Percentiles rank a stretch among this genome's conserved stretches.
These are phyloP conservation scores for Colletotrichum sp. DNA, from an alignment of 2,329 filamentous ascomycete genomes.

Conservation along the genomic window DNA sequence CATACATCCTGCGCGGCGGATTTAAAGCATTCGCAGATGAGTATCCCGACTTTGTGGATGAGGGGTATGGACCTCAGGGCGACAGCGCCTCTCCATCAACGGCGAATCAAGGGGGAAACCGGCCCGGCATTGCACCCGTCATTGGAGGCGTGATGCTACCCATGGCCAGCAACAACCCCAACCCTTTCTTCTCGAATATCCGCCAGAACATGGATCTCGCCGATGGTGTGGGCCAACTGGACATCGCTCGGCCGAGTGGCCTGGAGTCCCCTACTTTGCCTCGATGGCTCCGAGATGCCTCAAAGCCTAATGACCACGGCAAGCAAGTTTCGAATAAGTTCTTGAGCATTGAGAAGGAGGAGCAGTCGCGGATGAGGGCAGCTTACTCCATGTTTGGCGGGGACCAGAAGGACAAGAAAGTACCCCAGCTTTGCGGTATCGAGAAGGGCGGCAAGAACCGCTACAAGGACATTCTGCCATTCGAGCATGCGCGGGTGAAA, in stretches of 20 bases:
- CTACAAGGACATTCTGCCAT: conserved; percentile 97
- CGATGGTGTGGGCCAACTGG: conserved; percentile 86
- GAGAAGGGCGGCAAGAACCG: conserved; percentile 95
- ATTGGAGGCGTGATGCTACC: conserved; percentile 90
- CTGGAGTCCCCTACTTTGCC: conserved; percentile 65
- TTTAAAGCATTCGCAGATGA: conserved; percentile 75
- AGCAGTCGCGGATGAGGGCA: conserved; percentile 92
- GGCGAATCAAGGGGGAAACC: conserved; percentile 48
- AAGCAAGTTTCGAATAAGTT: conserved; percentile 85
- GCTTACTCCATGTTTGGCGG: conserved; percentile 60
- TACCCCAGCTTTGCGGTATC: conserved; percentile 78
- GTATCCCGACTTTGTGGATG: conserved; percentile 70
- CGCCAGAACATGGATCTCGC: conserved; percentile 95
- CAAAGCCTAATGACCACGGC: conserved; percentile 72
- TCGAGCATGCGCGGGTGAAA: conserved; percentile 89
- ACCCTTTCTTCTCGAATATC: conserved; percentile 96
- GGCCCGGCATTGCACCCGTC: conserved; percentile 68
- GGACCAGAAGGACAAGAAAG: conserved; percentile 29
- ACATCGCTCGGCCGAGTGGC: conserved; percentile 53
- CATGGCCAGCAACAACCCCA: conserved; percentile 67
- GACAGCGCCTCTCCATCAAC: conserved; percentile 45
- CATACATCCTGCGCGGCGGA: conserved; percentile 80
- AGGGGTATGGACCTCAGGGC: conserved; percentile 38
- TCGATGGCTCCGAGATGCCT: conserved; percentile 75
- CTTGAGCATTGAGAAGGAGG: conserved; percentile 79